Conservation (phyloP, 306 rosid genomes). For the Casuarina cunninghamiana region DNA sequence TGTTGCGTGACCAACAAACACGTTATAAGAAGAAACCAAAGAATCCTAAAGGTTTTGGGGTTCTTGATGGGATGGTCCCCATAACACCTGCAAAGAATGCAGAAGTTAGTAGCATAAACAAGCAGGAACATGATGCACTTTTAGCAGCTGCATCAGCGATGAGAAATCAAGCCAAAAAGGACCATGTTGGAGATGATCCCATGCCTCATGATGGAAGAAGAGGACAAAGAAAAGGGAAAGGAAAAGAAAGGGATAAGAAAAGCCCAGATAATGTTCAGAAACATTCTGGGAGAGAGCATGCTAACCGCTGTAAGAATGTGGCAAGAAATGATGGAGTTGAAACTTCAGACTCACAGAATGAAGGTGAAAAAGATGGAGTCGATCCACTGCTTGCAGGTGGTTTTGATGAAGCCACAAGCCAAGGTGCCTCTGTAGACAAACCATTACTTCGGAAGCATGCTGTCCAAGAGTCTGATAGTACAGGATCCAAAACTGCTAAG, state of each 20-base stretch:
- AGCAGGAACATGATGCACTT: slow-evolving; percentile 83
- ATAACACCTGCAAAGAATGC: slow-evolving; percentile 55
- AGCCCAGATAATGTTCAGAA: slow-evolving; percentile 31
- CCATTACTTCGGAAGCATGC: slow-evolving; percentile 50
- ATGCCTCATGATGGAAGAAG: slow-evolving; percentile 35
- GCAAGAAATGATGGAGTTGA: slow-evolving; percentile 36
- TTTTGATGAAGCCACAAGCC: slow-evolving; percentile 32
- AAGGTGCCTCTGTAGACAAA: slow-evolving; percentile 41
- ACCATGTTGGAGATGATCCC: slow-evolving; percentile 41
- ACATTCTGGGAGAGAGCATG: slow-evolving; percentile 28
- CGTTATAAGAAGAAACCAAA: slow-evolving; percentile 76
- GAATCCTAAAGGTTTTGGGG: slow-evolving; percentile 92
- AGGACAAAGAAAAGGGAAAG: slow-evolving; percentile 53
- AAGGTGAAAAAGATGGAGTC: slow-evolving; percentile 37
- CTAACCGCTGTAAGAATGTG: slow-evolving; percentile 35
- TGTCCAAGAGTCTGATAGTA: slow-evolving; percentile 26
- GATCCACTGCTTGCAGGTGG: slow-evolving; percentile 39
- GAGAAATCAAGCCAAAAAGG: slow-evolving; percentile 51
- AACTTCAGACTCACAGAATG: slow-evolving; percentile 43
- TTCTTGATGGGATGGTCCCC: slow-evolving; percentile 89
- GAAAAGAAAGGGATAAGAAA: slow-evolving; percentile 56
- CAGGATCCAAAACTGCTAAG: slow-evolving; percentile 38
- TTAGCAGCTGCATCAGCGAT: slow-evolving; percentile 78
- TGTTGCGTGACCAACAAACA: slow-evolving; percentile 65
- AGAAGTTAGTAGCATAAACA: slow-evolving; percentile 69